phyloP scores from a whole-genome alignment of 345 rosid species.

The Streptanthus diversifolius region DNA sequence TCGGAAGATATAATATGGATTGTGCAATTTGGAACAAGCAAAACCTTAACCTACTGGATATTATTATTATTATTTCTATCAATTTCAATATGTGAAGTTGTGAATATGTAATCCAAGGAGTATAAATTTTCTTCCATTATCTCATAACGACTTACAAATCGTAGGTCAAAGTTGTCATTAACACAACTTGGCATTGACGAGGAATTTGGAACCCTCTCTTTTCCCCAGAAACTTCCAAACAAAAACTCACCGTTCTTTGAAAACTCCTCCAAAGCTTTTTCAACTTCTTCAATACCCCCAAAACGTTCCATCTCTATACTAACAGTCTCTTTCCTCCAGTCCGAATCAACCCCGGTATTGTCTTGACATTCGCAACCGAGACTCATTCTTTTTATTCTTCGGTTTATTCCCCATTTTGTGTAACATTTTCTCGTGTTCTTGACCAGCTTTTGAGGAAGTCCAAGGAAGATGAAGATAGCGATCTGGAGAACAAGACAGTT shows the following conservation, averaged over 20 bases:
- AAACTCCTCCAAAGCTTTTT: slow-evolving; percentile 49
- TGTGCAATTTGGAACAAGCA: background rate
- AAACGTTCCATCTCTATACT: slow-evolving; percentile 34
- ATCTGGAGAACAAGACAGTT: slow-evolving; percentile 71
- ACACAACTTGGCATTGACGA: slow-evolving; percentile 27
- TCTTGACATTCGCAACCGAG: slow-evolving; percentile 8
- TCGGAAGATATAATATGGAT: background rate
- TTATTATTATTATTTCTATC: background rate
- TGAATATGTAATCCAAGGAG: slow-evolving; percentile 25
- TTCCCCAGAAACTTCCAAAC: slow-evolving; percentile 92
- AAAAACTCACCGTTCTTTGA: slow-evolving; percentile 64
- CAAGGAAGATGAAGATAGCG: slow-evolving; percentile 50
- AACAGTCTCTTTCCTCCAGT: slow-evolving; percentile 21
- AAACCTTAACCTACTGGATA: background rate
- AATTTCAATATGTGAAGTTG: slow-evolving; percentile 4
- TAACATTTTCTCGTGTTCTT: slow-evolving; percentile 46
- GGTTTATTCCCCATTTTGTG: slow-evolving; percentile 45
- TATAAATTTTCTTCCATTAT: slow-evolving; percentile 39
- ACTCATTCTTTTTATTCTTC: slow-evolving; percentile 18
- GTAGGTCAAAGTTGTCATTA: slow-evolving; percentile 31
- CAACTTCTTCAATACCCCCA: slow-evolving; percentile 57
- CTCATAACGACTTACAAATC: slow-evolving; percentile 40
- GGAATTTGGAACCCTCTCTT: slow-evolving; percentile 29
- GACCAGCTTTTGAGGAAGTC: slow-evolving; percentile 52
- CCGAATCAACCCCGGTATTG: background rate